Evolutionary conservation across 108 stramenopile species (phyloP), one percentile per base, ranked within the genome.

Genomic region (Cyclotella baltica): DNA sequence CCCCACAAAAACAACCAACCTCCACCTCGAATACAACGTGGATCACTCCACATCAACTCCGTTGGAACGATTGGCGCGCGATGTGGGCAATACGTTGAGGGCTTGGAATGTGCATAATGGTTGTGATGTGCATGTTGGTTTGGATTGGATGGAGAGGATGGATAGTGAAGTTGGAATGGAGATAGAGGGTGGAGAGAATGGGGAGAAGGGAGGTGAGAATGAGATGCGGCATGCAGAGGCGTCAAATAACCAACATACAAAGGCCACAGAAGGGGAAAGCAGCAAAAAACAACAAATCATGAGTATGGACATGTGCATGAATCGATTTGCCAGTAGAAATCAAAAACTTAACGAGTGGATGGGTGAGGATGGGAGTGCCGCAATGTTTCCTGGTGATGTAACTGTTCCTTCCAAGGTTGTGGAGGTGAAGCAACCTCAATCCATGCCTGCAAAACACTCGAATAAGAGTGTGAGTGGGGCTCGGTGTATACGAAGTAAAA

Each of bases 21-120:
- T 83, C 19, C 74, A 67, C 22, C 46, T 52, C 61, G 94, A 96
- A 74, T 92, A 93, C 79, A 93, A 96, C 62, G 92, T 90, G 10
- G 94, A 96, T 75, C 90, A 93, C 73, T 93, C 92, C 0, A 93
- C 90, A 52, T 92, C 90, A 0, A 96, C 92, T 9, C 85, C 94
- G 9, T 40, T 96, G 23, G 94, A 96, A 73, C 87, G 94, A 37
- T 58, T 96, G 56, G 77, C 89, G 29, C 88, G 92, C 20, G 92
- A 93, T 77, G 84, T 96, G 28, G 94, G 93, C 56, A 92, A 88
- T 18, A 63, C 85, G 6, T 72, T 96, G 37, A 74, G 92, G 10
- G 65, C 83, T 18, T 96, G 94, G 94, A 86, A 92, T 84, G 87
- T 96, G 23, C 83, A 86, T 77, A 55, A 79, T 34, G 91, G 91